A percentile compares a stretch with the other conserved stretches of the same genome.
Conservation (phyloP, 352 stramenopile genomes). For the Thalassiosira livingstoniorum region DNA sequence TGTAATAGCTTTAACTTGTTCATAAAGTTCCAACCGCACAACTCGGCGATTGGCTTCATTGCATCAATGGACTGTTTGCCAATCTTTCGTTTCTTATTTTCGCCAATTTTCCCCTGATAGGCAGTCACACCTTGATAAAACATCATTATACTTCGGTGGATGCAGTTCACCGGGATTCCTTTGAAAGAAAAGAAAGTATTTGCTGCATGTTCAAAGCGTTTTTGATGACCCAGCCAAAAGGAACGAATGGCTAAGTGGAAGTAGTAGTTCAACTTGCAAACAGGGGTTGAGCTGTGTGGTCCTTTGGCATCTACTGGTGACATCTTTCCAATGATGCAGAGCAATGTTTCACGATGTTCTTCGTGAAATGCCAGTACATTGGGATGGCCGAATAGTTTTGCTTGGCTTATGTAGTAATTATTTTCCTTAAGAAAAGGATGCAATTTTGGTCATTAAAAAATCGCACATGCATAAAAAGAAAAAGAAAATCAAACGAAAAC, state of each 20-base stretch:
- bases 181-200: too few relatives aligned
- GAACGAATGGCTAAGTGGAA: constrained; percentile 24
- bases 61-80: constrained; percentile 19
- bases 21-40: constrained; percentile 41
- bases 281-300: too few relatives aligned
- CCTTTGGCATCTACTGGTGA: constrained; percentile 9
- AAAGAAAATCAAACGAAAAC: too few relatives aligned
- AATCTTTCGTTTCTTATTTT: constrained; percentile 18
- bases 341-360: constrained; percentile 10
- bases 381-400: not conserved
- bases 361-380: constrained; percentile 1
- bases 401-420: not conserved
- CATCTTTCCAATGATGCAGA: not conserved
- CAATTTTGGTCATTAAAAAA: too few relatives aligned
- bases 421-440: too few relatives aligned
- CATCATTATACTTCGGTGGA: too few relatives aligned
- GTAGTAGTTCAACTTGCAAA: too few relatives aligned
- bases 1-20: constrained; percentile 48
- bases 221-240: constrained; percentile 42
- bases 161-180: too few relatives aligned
- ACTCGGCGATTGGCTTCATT: constrained; percentile 1
- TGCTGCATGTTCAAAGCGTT: constrained; percentile 32
- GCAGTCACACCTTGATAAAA: constrained; percentile 42
- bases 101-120: constrained; percentile 11
- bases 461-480: too few relatives aligned